Conservation (phyloP, 1,284 basidiomycete species). For the Amylostereum areolatum region DNA sequence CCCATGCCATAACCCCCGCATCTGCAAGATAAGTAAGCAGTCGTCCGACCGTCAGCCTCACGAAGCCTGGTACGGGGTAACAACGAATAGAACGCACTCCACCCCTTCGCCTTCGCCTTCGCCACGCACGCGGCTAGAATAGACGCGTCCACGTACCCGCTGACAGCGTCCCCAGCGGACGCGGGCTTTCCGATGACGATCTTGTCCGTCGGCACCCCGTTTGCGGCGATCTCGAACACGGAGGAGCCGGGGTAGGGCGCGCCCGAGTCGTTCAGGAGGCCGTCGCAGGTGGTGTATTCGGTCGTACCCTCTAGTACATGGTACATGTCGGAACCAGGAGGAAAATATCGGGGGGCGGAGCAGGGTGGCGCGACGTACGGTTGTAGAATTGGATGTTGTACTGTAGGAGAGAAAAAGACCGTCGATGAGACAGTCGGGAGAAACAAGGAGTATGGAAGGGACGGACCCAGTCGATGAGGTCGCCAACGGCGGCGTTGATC, state of each 20-base stretch:
- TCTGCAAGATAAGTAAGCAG: no score
- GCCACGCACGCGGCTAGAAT: slow-evolving; percentile 49
- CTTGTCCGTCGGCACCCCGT: slow-evolving; percentile 44
- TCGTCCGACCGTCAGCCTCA: no score
- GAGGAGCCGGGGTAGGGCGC: slow-evolving; percentile 42
- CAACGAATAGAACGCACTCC: slow-evolving; percentile 28
- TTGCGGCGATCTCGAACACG: slow-evolving; percentile 58
- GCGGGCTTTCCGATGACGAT: slow-evolving; percentile 63
- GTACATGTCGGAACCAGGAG: neutral
- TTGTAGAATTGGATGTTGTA: slow-evolving; percentile 1
- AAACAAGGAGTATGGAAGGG: neutral
- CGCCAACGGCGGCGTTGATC: neutral
- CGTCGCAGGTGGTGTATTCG: slow-evolving; percentile 53
- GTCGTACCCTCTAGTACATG: slow-evolving; percentile 41
- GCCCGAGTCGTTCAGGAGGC: slow-evolving; percentile 47
- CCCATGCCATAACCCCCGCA: slow-evolving; percentile 49
- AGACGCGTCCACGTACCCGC: slow-evolving; percentile 47
- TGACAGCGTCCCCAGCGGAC: slow-evolving; percentile 39
- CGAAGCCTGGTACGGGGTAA: no score
- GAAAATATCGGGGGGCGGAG: no score
- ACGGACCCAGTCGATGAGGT: neutral
- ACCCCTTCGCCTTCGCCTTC: slow-evolving; percentile 50
- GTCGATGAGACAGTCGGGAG: neutral
- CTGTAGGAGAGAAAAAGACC: neutral
- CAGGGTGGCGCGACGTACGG: slow-evolving; percentile 7